Evolutionary conservation across 768 basidiomycete species (phyloP).

Genomic region (Epithele typhae): DNA sequence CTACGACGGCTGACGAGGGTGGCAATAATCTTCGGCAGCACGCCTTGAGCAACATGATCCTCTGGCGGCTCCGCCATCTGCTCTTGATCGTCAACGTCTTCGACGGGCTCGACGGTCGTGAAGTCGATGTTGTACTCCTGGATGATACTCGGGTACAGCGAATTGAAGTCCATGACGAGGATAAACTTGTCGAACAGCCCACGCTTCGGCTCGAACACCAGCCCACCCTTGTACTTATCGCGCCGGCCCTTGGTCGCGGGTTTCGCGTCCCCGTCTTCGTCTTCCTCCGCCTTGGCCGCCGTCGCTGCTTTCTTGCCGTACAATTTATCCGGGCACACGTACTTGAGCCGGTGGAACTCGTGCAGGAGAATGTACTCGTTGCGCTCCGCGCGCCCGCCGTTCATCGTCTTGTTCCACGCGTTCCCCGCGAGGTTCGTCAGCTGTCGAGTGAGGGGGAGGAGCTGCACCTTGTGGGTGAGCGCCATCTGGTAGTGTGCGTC

Average conservation of each 20-base stretch:
- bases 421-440: slow-evolving; percentile 96
- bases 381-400: slow-evolving; percentile 95
- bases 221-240: slow-evolving; percentile 98
- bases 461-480: slow-evolving; percentile 89
- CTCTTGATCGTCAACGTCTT: slow-evolving; percentile 71
- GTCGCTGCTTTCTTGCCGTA: slow-evolving; percentile 70
- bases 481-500: slow-evolving; percentile 99
- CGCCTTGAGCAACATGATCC: slow-evolving; percentile 68
- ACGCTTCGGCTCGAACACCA: slow-evolving; percentile 95
- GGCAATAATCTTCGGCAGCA: slow-evolving; percentile 97
- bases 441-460: slow-evolving; percentile 87
- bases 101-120: slow-evolving; percentile 81
- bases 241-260: slow-evolving; percentile 65
- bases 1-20: slow-evolving; percentile 87
- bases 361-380: slow-evolving; percentile 99
- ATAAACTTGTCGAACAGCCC: slow-evolving; percentile 96
- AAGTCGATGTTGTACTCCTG: slow-evolving; percentile 99
- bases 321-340: slow-evolving; percentile 92
- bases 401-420: slow-evolving; percentile 96
- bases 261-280: slow-evolving; percentile 31
- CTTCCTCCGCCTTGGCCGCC: slow-evolving; percentile 48
- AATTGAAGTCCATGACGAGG: slow-evolving; percentile 99
- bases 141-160: slow-evolving; percentile 97
- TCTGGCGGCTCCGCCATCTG: slow-evolving; percentile 87
- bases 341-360: slow-evolving; percentile 95